phyloP scores from a whole-genome alignment of 2,329 filamentous ascomycete genomes.

The Epichloe hybrida region DNA sequence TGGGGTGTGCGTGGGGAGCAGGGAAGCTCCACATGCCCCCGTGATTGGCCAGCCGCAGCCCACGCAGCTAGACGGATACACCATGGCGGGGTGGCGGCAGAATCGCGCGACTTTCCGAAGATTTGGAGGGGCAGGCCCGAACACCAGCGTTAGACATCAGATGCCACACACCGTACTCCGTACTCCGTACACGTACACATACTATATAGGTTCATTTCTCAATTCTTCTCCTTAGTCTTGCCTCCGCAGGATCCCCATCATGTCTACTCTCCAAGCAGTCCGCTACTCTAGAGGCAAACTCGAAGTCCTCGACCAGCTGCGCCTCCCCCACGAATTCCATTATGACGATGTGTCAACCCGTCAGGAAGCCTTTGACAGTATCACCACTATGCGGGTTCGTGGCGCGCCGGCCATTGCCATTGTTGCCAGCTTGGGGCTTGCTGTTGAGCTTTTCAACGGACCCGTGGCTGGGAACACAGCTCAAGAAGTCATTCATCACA shows the following conservation, averaged over 20 bases:
- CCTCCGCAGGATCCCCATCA: conserved; percentile 10
- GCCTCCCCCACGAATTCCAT: conserved; percentile 64
- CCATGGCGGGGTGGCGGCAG: conserved; percentile 19
- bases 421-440: conserved; percentile 80
- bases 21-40: background rate
- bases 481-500: conserved; percentile 52
- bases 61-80: conserved; percentile 1
- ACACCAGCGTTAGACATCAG: background rate
- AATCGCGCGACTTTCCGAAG: conserved; percentile 9
- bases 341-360: conserved; percentile 60
- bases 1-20: background rate
- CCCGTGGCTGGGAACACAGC: conserved; percentile 27
- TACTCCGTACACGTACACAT: background rate
- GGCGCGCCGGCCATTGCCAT: conserved; percentile 92
- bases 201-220: background rate
- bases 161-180: too few species aligned
- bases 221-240: background rate
- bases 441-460: conserved; percentile 62
- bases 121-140: conserved; percentile 19
- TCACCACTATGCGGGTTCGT: conserved; percentile 65
- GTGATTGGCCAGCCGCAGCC: background rate
- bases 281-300: conserved; percentile 60
- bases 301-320: conserved; percentile 72
- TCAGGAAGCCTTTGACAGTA: conserved; percentile 69
- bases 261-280: conserved; percentile 61